Base-by-base conservation (phyloP, 2,329 filamentous ascomycete genomes). In the Pestalotiopsis sp. region DNA sequence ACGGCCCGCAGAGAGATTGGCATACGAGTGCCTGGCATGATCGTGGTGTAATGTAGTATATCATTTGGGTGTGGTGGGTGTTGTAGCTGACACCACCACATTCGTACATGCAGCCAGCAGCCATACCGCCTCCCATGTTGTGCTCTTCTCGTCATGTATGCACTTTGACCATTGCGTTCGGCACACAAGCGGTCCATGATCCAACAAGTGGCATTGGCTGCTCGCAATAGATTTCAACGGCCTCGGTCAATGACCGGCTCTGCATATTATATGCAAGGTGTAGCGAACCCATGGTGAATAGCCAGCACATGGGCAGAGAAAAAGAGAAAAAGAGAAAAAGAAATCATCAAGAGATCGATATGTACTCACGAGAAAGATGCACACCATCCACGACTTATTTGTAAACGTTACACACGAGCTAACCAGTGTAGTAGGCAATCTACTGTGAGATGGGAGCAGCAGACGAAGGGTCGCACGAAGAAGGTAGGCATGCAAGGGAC, bases 401-500 rank as follows among this genome's bases (percentile, higher is more conserved):
- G 17, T 20, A 52, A 48, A n/a, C 44, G 44, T 52, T 52, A 52
- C 44, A 52, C 44, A 52, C 44, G 10, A 9, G 20, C 44, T 52
- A 52, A n/a, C 44, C 44, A 52, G 44, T 52, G 44, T 59, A 38
- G 30, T 59, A 26, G 24, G 57, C 22, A 26, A 26, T 59, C n/a
- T n/a, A 55, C 48, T 17, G 48, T 55, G 48, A 55, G 48, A 55
- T 17, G 48, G 48, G 17, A 55, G 3, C 48, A 55, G 48, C 17
- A 26, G 6, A 6, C n/a, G 57, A 59, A 35, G 24, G 30, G 57
- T 30, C 30, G 57, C 57, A 26, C 57, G 24, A 59, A 35, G 30
- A 35, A 35, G 30, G 30, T 35, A 35, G 30, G 30, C 30, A 58
- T 66, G 64, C 64, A 66, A 66, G 64, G 64, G 64, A 55, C 64